Conservation (phyloP, 306 rosid genomes). For the Cucurbita ficifolia region DNA sequence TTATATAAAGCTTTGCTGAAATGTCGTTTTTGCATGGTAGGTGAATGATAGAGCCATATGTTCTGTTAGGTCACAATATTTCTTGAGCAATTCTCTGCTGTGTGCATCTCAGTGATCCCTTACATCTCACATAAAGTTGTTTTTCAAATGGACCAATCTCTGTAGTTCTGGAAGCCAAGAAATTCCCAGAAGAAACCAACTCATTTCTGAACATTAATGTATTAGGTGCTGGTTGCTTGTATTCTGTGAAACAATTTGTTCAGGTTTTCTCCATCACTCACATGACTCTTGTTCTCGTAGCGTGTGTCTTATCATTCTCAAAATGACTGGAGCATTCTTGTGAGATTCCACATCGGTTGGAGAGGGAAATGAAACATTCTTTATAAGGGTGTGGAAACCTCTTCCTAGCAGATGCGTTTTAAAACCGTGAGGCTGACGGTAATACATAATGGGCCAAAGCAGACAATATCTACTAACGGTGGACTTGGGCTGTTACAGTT, state of each 20-base stretch:
- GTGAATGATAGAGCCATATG: slow-evolving; percentile 26
- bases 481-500: too few relatives aligned
- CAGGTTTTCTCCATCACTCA: neutral
- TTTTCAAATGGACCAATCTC: slow-evolving; percentile 6
- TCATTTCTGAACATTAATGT: neutral
- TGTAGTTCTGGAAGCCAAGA: slow-evolving; percentile 6
- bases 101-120: slow-evolving; percentile 17
- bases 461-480: too few relatives aligned
- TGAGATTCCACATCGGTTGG: too few relatives aligned
- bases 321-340: too few relatives aligned
- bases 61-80: slow-evolving; percentile 37
- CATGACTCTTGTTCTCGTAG: neutral
- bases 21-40: slow-evolving; percentile 71
- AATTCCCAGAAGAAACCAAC: neutral
- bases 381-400: too few relatives aligned
- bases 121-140: slow-evolving; percentile 61
- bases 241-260: neutral
- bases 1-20: slow-evolving; percentile 52
- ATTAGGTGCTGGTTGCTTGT: neutral
- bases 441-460: too few relatives aligned
- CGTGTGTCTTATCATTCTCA: too few relatives aligned
- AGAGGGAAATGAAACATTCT: too few relatives aligned
- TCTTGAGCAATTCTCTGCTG: neutral
- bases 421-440: too few relatives aligned
- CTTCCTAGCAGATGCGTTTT: too few relatives aligned